Evolutionary conservation across 129 eudicot species (phyloP).

Genomic region (Scalesia atractyloides): DNA sequence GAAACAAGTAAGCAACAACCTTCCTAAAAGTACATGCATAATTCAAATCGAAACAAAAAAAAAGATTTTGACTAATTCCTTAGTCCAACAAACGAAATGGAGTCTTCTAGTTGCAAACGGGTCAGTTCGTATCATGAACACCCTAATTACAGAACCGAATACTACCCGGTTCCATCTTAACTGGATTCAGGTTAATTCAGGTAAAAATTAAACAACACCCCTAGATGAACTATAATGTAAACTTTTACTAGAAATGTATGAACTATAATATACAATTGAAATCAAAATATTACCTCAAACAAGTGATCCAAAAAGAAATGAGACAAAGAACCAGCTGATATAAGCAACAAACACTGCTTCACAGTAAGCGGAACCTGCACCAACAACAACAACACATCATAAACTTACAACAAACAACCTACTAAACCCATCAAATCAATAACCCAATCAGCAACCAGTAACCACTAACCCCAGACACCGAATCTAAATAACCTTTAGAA

Average conservation of each 20-base stretch:
- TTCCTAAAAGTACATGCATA: too few relatives aligned
- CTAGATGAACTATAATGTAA: not conserved
- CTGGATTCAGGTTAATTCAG: too few relatives aligned
- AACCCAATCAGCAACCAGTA: not conserved
- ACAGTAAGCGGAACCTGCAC: slow-evolving; percentile 66
- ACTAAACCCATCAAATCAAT: not conserved
- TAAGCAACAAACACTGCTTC: slow-evolving; percentile 76
- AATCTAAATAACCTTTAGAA: slow-evolving; percentile 61
- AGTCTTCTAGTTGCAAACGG: too few relatives aligned
- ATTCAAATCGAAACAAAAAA: too few relatives aligned
- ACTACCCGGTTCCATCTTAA: too few relatives aligned
- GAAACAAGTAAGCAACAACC: too few relatives aligned
- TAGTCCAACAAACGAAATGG: too few relatives aligned
- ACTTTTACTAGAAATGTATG: not conserved
- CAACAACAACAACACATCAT: not conserved
- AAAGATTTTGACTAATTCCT: too few relatives aligned
- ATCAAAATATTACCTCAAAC: slow-evolving; percentile 71
- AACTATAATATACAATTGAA: too few relatives aligned
- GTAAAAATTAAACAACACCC: too few relatives aligned
- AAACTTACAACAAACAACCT: slow-evolving; percentile 4
- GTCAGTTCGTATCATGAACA: too few relatives aligned
- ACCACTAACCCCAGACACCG: slow-evolving; percentile 76
- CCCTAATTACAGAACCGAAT: too few relatives aligned
- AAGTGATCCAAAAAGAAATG: slow-evolving; percentile 94
- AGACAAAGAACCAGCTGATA: slow-evolving; percentile 88